These are phyloP conservation scores for Alnus glutinosa DNA, from an alignment of 306 rosid genomes.

Conservation along the genomic window DNA sequence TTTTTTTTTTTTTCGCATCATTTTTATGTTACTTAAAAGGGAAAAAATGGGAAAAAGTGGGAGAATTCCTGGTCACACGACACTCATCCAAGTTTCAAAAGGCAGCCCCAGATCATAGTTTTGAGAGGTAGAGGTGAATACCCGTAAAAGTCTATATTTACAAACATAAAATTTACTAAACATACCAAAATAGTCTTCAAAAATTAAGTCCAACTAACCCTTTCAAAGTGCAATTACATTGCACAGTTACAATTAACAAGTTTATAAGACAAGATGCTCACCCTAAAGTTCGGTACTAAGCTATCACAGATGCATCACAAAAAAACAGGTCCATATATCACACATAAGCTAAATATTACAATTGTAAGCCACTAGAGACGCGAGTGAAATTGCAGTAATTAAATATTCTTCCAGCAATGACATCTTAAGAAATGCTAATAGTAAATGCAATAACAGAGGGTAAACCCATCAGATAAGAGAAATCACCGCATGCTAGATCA, in stretches of 20 bases:
- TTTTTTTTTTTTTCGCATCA: background rate
- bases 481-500: background rate
- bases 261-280: background rate
- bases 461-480: background rate
- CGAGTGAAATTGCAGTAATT: background rate
- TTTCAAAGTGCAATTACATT: conserved; percentile 22
- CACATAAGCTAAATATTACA: conserved; percentile 2
- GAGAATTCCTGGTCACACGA: background rate
- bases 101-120: background rate
- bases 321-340: background rate
- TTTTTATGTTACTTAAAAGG: background rate
- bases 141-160: conserved; percentile 2
- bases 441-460: background rate
- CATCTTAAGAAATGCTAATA: background rate
- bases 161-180: conserved; percentile 10
- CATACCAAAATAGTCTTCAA: background rate
- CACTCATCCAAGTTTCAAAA: background rate
- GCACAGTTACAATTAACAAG: conserved; percentile 22
- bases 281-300: conserved; percentile 20
- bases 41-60: background rate
- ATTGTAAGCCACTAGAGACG: background rate
- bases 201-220: conserved; percentile 11
- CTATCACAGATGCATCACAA: conserved; percentile 8
- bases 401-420: background rate
- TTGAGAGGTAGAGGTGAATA: conserved; percentile 3